phyloP scores from a whole-genome alignment of 176 grass and related monocot species.

The Ananas comosus region DNA sequence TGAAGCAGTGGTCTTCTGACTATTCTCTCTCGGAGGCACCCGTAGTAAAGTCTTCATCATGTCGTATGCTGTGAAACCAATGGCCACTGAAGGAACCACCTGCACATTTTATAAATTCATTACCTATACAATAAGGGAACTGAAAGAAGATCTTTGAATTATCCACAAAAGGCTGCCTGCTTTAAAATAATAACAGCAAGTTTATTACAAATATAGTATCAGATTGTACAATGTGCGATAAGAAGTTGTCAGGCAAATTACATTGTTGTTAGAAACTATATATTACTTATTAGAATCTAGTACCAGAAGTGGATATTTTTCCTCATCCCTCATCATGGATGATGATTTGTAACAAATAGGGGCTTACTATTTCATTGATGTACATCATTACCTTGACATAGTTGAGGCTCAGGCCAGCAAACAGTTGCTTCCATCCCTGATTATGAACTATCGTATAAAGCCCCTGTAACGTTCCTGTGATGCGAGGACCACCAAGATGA shows the following conservation, averaged over 20 bases:
- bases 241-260: no score
- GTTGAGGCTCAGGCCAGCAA: conserved; percentile 94
- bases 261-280: no score
- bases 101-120: conserved; percentile 23
- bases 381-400: conserved; percentile 73
- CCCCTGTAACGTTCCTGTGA: conserved; percentile 69
- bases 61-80: conserved; percentile 94
- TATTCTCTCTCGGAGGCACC: conserved; percentile 60
- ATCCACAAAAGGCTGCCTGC: neutral
- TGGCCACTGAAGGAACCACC: conserved; percentile 94
- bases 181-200: neutral
- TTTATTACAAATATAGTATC: neutral
- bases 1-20: conserved; percentile 1
- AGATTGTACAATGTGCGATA: neutral
- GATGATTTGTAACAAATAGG: no score
- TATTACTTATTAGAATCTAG: no score
- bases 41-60: conserved; percentile 72
- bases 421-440: conserved; percentile 90
- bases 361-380: neutral
- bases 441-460: conserved; percentile 38
- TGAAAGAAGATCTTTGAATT: no score
- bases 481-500: conserved; percentile 32
- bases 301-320: no score
- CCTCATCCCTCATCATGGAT: no score
- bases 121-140: neutral